Evolutionary conservation across 1,284 basidiomycete species (phyloP).

Genomic region (Peniophora sp.): DNA sequence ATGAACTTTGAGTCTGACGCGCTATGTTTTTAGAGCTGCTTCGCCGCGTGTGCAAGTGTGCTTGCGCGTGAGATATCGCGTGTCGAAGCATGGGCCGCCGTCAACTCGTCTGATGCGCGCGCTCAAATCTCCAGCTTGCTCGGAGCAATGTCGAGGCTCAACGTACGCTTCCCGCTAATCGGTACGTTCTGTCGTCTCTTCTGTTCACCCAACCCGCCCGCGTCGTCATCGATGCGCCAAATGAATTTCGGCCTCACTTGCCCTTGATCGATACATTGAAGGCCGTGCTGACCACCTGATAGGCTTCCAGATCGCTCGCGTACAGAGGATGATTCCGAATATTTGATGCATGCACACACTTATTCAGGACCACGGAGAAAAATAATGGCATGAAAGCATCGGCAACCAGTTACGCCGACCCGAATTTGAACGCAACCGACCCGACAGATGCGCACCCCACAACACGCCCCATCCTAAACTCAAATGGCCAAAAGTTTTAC

Average conservation of each 20-base stretch:
- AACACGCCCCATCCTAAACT: background rate
- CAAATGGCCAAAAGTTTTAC: background rate
- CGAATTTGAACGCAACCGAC: background rate
- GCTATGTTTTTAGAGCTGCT: slow-evolving; percentile 35
- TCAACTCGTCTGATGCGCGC: slow-evolving; percentile 47
- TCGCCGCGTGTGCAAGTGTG: slow-evolving; percentile 59
- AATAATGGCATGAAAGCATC: no score
- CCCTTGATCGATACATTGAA: no score
- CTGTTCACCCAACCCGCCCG: no score
- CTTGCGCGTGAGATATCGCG: slow-evolving; percentile 54
- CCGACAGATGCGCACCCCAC: background rate
- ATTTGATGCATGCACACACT: background rate
- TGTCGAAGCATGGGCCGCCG: slow-evolving; percentile 51
- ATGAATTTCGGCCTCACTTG: no score
- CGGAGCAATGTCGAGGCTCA: slow-evolving; percentile 55
- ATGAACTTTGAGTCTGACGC: slow-evolving; percentile 25
- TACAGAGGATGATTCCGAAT: background rate
- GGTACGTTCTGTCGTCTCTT: slow-evolving; percentile 27
- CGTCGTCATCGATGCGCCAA: background rate
- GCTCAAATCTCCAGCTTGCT: slow-evolving; percentile 53
- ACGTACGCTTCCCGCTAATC: slow-evolving; percentile 49
- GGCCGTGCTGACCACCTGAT: background rate
- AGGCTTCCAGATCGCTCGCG: slow-evolving; percentile 1
- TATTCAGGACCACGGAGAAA: no score
- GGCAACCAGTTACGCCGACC: background rate